These are phyloP conservation scores for Paramyrothecium sp. DNA, from an alignment of 2,329 filamentous ascomycete genomes.

Conservation along the genomic window DNA sequence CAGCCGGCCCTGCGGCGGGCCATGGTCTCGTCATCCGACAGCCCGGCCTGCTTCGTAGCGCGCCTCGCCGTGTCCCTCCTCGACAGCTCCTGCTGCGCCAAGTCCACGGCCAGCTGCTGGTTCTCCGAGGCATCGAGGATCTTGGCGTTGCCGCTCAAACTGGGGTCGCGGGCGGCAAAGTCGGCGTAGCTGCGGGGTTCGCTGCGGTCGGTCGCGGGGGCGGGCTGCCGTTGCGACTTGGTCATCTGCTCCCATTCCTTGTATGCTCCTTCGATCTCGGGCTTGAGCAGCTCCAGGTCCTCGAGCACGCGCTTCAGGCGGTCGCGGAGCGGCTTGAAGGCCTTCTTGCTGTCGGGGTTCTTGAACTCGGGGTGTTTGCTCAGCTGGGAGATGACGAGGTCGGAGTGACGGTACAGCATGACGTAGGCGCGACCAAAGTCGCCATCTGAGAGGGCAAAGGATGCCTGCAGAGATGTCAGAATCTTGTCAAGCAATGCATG, in stretches of 20 bases:
- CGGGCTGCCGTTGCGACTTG: background rate
- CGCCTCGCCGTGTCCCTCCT: conserved; percentile 63
- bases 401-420: conserved; percentile 84
- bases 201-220: background rate
- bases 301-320: conserved; percentile 59
- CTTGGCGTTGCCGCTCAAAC: conserved; percentile 53
- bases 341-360: conserved; percentile 61
- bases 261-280: conserved; percentile 70
- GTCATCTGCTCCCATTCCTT: conserved; percentile 63
- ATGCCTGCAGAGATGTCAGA: conserved; percentile 55
- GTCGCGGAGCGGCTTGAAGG: conserved; percentile 52
- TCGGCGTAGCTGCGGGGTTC: conserved; percentile 37
- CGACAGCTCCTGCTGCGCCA: conserved; percentile 71
- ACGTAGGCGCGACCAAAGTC: conserved; percentile 88
- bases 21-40: conserved; percentile 56
- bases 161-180: conserved; percentile 59
- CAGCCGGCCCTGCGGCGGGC: conserved; percentile 45
- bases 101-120: conserved; percentile 71
- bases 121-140: conserved; percentile 70
- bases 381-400: conserved; percentile 76
- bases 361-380: conserved; percentile 73
- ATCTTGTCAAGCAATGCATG: background rate
- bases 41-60: conserved; percentile 55
- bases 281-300: conserved; percentile 76
- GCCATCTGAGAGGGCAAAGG: conserved; percentile 80